A percentile compares a stretch with the other conserved stretches of the same genome.
Evolutionary conservation across 352 stramenopile species (phyloP).

Genomic region (Plasmopara halstedii): DNA sequence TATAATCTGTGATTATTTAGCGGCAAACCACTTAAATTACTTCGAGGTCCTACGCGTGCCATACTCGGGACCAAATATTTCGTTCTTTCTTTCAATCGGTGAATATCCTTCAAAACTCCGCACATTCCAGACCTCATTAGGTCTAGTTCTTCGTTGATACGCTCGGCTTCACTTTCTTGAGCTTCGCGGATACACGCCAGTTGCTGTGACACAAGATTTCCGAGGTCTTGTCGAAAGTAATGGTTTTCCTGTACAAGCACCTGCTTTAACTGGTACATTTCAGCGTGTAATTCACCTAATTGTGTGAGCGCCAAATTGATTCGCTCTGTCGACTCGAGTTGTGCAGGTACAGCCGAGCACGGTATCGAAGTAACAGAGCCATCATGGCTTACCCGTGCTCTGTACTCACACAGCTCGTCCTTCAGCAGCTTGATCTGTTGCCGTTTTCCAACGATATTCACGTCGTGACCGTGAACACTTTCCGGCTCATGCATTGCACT

Average conservation of each 20-base stretch:
- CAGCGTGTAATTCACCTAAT: conserved; percentile 33
- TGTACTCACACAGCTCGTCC: conserved; percentile 19
- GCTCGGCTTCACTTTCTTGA: conserved; percentile 47
- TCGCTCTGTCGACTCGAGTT: conserved; percentile 15
- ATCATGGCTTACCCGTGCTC: conserved; percentile 7
- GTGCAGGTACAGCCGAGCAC: background rate
- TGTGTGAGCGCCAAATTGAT: conserved; percentile 41
- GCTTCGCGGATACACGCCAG: conserved; percentile 38
- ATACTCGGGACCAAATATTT: conserved; percentile 56
- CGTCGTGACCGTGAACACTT: conserved; percentile 4
- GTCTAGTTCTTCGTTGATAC: conserved; percentile 52
- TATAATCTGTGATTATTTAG: conserved; percentile 1
- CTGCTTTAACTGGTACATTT: conserved; percentile 53
- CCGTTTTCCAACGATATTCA: conserved; percentile 10
- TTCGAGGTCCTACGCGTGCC: conserved; percentile 19
- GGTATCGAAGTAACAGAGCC: background rate
- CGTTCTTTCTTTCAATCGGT: conserved; percentile 58
- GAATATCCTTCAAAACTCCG: conserved; percentile 55
- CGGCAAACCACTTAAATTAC: conserved; percentile 8
- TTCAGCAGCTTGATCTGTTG: conserved; percentile 19
- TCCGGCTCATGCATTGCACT: conserved; percentile 9
- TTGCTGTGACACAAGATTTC: conserved; percentile 40
- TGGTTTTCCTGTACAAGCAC: conserved; percentile 41
- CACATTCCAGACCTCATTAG: conserved; percentile 59
- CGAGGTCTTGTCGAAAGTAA: conserved; percentile 35